Base-by-base conservation (phyloP, 495 filamentous ascomycete genomes). In the Neurospora intermedia region DNA sequence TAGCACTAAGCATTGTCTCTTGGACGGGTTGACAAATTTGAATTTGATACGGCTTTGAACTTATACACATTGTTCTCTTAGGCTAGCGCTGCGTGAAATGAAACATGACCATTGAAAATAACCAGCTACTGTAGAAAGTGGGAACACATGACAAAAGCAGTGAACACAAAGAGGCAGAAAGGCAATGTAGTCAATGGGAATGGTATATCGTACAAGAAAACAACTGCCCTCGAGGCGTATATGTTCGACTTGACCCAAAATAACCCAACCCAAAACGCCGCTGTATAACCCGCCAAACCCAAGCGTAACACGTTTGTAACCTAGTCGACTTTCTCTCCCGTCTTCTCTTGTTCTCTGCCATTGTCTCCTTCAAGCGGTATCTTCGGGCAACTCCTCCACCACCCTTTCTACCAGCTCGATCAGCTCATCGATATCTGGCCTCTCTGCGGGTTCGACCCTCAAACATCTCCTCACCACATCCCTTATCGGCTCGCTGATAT, bases 371-470 rank as follows among this genome's bases (percentile, higher is more conserved):
- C 35, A 66, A 66, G 15, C 54, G 1, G 54, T 90, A 76, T 96
- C 93, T 16, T 92, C 91, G 4, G 93, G 92, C 76, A 96, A 79
- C 76, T 87, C 85, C 23, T 86, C 88, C 76, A 98, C 89, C 9
- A 93, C 91, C 69, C 86, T 83, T 84, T 94, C 89, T 46, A 97
- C 89, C 80, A 94, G 87, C 72, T 85, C 83, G 77, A 97, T 97
- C 83, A 99, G 79, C 84, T 97, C 91, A 75, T 93, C 90, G 74
- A 99, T 92, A 83, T 96, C 92, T 13, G 96, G 96, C 74, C 96
- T 85, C 78, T 99, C 96, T 11, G 85, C 89, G 38, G 96, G 92
- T 84, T 99, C 96, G n/a, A 99, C 94, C 80, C 87, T 90, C 80
- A 99, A 83, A 82, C 96, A 99, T 78, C 87, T 90, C 83, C 94